Conservation (phyloP, 257 asterid species). For the Solanum pinnatisectum region DNA sequence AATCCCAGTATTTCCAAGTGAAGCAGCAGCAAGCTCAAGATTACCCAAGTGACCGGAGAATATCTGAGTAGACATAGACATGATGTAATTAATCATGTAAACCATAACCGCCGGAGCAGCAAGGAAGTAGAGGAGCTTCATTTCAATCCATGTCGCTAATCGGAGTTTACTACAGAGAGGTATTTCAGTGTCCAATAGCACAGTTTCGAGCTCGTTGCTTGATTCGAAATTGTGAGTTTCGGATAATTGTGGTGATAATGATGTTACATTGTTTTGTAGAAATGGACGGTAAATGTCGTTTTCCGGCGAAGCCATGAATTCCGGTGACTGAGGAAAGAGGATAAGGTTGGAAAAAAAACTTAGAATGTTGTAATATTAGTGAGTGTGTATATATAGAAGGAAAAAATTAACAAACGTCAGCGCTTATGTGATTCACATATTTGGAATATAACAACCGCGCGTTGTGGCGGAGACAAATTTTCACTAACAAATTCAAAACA, state of each 20-base stretch:
- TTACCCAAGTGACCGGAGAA: slow-evolving; percentile 11
- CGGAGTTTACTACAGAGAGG: background rate
- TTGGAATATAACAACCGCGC: rapidly evolving
- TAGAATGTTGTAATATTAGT: background rate
- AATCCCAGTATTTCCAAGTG: slow-evolving; percentile 12
- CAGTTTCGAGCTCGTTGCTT: background rate
- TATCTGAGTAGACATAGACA: slow-evolving; percentile 9
- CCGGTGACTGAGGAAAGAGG: background rate
- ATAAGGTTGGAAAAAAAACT: background rate
- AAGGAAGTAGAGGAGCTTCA: background rate
- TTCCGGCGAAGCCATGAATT: background rate
- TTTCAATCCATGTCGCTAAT: slow-evolving; percentile 5
- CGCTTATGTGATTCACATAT: background rate
- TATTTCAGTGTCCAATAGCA: background rate
- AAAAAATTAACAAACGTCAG: background rate
- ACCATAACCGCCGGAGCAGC: slow-evolving; percentile 15
- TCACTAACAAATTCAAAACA: background rate
- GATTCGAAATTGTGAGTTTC: background rate
- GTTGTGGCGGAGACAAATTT: background rate
- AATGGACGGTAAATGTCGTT: background rate
- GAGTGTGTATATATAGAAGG: background rate
- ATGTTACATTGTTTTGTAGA: background rate
- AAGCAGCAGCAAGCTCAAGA: slow-evolving; percentile 17
- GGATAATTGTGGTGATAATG: background rate
- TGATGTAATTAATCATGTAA: slow-evolving; percentile 6